Evolutionary conservation across 306 rosid genomes (phyloP).

Genomic region (Acacia crassicarpa): DNA sequence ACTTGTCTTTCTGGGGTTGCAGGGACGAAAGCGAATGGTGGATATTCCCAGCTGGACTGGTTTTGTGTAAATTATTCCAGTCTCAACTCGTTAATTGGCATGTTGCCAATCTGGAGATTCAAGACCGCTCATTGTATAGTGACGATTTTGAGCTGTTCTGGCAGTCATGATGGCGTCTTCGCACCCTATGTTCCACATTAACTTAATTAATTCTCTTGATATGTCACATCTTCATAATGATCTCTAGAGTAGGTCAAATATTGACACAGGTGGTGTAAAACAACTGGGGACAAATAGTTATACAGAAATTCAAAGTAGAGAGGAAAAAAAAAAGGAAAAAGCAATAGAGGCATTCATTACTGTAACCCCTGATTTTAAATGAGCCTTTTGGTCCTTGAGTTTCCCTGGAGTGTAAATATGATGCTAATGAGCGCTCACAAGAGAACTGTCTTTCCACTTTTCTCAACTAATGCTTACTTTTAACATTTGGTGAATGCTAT

Average conservation of each 20-base stretch:
- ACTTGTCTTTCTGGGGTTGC: conserved; percentile 32
- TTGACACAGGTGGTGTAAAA: conserved; percentile 61
- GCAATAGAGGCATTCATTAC: conserved; percentile 46
- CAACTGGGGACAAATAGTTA: conserved; percentile 38
- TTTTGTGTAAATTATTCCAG: conserved; percentile 84
- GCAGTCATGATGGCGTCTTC: conserved; percentile 75
- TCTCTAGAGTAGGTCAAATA: conserved; percentile 56
- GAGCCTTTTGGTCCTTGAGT: conserved; percentile 33
- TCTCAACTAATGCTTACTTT: conserved; percentile 3
- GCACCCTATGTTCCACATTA: conserved; percentile 46
- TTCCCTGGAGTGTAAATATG: conserved; percentile 47
- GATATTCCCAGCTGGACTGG: conserved; percentile 84
- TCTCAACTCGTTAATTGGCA: conserved; percentile 96
- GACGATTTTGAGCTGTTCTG: conserved; percentile 93
- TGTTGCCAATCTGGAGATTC: conserved; percentile 97
- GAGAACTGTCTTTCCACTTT: background rate
- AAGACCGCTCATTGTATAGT: conserved; percentile 98
- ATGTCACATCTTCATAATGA: conserved; percentile 34
- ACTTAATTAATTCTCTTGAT: conserved; percentile 34
- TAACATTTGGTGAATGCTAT: conserved; percentile 17
- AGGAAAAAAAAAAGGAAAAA: background rate
- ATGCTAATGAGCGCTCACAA: conserved; percentile 28
- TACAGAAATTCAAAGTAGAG: conserved; percentile 33
- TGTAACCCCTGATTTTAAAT: conserved; percentile 52
- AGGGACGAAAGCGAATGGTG: conserved; percentile 99